Percentiles rank a stretch among this genome's conserved stretches.
Conservation (phyloP, 441 rosid species). For the Breynia disticha region DNA sequence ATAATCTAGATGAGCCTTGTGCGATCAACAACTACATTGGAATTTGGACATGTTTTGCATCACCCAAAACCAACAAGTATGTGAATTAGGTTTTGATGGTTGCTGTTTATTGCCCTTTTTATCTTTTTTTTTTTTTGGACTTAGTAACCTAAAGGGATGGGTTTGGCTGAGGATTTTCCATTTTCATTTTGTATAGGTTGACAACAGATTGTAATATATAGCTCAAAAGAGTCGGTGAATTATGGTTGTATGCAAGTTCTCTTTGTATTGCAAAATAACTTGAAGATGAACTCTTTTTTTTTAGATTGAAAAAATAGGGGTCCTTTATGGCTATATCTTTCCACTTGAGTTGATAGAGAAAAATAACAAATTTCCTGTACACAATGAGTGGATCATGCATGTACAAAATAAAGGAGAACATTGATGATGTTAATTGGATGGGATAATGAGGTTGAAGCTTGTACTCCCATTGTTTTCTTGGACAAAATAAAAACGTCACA, state of each 20-base stretch:
- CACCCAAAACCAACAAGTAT: constrained; percentile 22
- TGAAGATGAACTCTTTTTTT: background rate
- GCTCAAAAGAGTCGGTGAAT: constrained; percentile 31
- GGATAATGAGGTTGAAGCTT: no score
- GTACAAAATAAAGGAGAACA: no score
- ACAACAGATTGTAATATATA: constrained; percentile 48
- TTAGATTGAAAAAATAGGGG: background rate
- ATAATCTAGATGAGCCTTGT: constrained; percentile 22
- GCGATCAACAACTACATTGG: constrained; percentile 6
- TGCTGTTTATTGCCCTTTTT: constrained; percentile 15
- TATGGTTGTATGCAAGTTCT: constrained; percentile 25
- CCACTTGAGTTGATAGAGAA: no score
- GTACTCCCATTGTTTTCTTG: no score
- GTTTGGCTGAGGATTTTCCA: constrained; percentile 26
- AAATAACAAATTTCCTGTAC: no score
- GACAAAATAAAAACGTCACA: no score
- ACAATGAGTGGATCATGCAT: no score
- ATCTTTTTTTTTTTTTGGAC: constrained; percentile 29
- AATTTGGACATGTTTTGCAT: constrained; percentile 29
- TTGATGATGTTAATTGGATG: no score
- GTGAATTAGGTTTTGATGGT: constrained; percentile 39
- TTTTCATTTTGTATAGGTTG: constrained; percentile 51
- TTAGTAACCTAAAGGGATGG: constrained; percentile 29
- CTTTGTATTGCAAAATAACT: constrained; percentile 15
- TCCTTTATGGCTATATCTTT: background rate